Conservation (phyloP, 2,329 filamentous ascomycete species). For the Verticillium albo-atrum region DNA sequence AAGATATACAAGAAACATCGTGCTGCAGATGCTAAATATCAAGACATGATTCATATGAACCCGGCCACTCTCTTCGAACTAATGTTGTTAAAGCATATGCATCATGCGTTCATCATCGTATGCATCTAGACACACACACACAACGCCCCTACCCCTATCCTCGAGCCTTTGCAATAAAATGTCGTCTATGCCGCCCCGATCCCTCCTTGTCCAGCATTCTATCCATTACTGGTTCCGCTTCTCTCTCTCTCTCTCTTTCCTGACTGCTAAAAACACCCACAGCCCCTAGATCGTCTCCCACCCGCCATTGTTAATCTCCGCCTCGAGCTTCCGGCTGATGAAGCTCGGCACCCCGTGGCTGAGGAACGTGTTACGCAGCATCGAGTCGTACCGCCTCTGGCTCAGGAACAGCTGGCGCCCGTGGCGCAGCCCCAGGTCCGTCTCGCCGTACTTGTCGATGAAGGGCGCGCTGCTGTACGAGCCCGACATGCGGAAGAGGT, state of each 20-base stretch:
- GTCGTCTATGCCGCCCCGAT: neutral
- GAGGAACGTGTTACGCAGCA: slow-evolving; percentile 83
- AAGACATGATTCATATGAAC: neutral
- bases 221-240: neutral
- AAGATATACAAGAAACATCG: too few relatives aligned
- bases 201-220: neutral
- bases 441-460: slow-evolving; percentile 92
- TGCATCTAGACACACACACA: neutral
- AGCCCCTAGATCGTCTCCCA: slow-evolving; percentile 75
- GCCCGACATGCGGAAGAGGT: slow-evolving; percentile 76
- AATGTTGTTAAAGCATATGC: neutral
- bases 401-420: slow-evolving; percentile 88
- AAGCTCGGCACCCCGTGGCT: slow-evolving; percentile 82
- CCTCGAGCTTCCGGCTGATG: slow-evolving; percentile 85
- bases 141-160: too few relatives aligned
- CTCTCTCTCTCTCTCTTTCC: neutral
- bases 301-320: slow-evolving; percentile 93
- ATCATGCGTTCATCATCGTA: neutral
- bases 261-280: too few relatives aligned
- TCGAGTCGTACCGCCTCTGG: slow-evolving; percentile 86
- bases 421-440: slow-evolving; percentile 83
- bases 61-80: too few relatives aligned
- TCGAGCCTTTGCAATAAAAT: too few relatives aligned
- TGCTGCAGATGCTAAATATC: neutral
- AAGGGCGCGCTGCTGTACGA: slow-evolving; percentile 88